Evolutionary conservation across 2,329 filamentous ascomycete genomes (phyloP), one percentile per base, ranked within the genome.

Genomic region (Hirsutella rhossiliensis): DNA sequence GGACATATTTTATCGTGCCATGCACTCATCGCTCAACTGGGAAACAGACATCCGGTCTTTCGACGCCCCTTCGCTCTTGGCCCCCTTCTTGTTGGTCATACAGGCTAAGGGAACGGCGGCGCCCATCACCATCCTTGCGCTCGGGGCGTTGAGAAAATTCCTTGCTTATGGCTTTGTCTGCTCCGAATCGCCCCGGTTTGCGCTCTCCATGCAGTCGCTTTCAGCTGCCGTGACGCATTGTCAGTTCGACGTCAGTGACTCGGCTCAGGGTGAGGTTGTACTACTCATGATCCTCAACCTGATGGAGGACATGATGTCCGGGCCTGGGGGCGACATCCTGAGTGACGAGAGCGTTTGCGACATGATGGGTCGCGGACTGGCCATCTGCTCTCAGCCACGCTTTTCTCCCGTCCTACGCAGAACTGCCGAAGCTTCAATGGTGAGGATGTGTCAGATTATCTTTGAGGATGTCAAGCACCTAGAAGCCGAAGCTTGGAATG

Each of bases 361-460:
- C 61, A 97, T 98, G 88, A 97, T 98, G 90, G 92, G 95, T 61
- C 90, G 88, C 2, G 92, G 90, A 1, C 66, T 98, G 52, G 95
- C 88, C 58, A 97, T 98, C 71, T 98, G 92, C 69, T 98, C 90
- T 50, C 89, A 97, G 58, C 79, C 86, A 44, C 80, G 90, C 44
- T 80, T 97, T 48, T 96, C 89, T 11, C 89, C 96, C 55, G 80
- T 97, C 4, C 69, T 98, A 44, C 80, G 90, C 50, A 77, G 89
- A 50, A 94, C 89, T 18, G 92, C 92, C 2, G 92, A 98, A 64
- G 92, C 94, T 57, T 84, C 88, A 44, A 96, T 98, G 89, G 87
- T 97, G 39, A 87, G 87, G 52, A 98, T 98, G 92, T 97, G 92
- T 59, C 92, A 98, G 65, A 88, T 95, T 52, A 95, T 98, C 55